Percentiles rank a stretch among this genome's conserved stretches.
Conservation (phyloP, 163 green algal genomes). For the Prototheca wickerhamii region DNA sequence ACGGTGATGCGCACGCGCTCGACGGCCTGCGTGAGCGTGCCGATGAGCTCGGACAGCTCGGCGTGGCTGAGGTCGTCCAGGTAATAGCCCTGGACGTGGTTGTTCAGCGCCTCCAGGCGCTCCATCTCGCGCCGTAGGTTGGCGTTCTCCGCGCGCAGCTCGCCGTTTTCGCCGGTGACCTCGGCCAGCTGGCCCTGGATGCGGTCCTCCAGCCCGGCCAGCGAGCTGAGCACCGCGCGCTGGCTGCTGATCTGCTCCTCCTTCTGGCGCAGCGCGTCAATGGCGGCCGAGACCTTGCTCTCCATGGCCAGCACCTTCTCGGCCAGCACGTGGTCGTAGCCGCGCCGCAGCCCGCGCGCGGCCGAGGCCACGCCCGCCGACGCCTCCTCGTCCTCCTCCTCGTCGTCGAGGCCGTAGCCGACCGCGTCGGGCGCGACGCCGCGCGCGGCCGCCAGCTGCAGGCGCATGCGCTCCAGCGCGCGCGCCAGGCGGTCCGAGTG, state of each 20-base stretch:
- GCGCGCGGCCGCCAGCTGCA: neutral
- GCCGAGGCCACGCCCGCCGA: neutral
- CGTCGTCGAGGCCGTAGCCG: constrained; percentile 10
- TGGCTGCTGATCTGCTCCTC: constrained; percentile 32
- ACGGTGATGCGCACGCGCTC: constrained; percentile 46
- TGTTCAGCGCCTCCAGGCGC: constrained; percentile 34
- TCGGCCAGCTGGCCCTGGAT: constrained; percentile 18
- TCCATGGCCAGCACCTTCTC: constrained; percentile 38
- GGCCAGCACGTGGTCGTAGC: constrained; percentile 23
- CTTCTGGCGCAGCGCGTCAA: constrained; percentile 29
- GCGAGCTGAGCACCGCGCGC: constrained; percentile 18
- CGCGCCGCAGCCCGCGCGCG: constrained; percentile 7
- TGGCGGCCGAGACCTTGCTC: constrained; percentile 30
- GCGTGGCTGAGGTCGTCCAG: constrained; percentile 34
- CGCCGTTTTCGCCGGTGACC: constrained; percentile 24
- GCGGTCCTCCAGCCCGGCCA: constrained; percentile 27
- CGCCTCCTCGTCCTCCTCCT: neutral
- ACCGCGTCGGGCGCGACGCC: constrained; percentile 15
- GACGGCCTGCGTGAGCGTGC: constrained; percentile 32
- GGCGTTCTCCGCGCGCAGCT: constrained; percentile 27
- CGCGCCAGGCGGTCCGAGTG: constrained; percentile 19
- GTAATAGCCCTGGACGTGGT: constrained; percentile 41
- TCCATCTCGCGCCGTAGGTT: constrained; percentile 27
- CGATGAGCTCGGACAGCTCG: constrained; percentile 37
- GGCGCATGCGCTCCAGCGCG: constrained; percentile 25